Conservation (phyloP, 179 eudicot species). For the Sideroxylon spinosum region DNA sequence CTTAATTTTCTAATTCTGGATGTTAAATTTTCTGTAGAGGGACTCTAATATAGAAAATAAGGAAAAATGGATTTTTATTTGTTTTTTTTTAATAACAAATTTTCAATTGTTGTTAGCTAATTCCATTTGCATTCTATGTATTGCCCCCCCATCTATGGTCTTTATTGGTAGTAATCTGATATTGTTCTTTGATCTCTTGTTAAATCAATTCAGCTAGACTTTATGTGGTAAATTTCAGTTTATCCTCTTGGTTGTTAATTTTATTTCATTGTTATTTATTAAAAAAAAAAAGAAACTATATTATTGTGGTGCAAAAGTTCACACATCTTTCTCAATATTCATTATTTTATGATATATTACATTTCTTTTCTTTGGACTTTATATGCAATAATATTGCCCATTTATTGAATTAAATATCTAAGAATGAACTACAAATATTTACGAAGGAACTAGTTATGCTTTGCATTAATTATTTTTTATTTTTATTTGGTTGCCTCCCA, state of each 20-base stretch:
- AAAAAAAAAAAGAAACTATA: too few relatives aligned
- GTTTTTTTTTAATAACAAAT: too few relatives aligned
- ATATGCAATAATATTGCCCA: background rate
- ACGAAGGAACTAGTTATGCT: background rate
- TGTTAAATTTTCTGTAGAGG: too few relatives aligned
- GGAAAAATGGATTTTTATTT: too few relatives aligned
- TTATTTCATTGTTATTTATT: background rate
- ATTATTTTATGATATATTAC: background rate
- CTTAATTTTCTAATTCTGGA: too few relatives aligned
- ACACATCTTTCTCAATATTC: background rate
- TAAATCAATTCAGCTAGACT: slow-evolving; percentile 41
- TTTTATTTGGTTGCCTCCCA: background rate
- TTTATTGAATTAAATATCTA: background rate
- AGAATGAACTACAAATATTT: too few relatives aligned
- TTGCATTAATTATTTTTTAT: background rate
- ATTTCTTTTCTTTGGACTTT: background rate
- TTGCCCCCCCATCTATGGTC: background rate
- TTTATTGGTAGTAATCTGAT: background rate
- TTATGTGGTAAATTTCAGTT: slow-evolving; percentile 31
- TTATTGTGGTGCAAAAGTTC: background rate
- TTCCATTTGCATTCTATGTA: background rate
- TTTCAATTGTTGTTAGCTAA: background rate
- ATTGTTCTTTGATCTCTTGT: background rate
- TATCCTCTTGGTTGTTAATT: slow-evolving; percentile 4
- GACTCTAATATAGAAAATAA: too few relatives aligned